Evolutionary conservation across 2,329 filamentous ascomycete species (phyloP).

Genomic region (Fusarium mundagurra): DNA sequence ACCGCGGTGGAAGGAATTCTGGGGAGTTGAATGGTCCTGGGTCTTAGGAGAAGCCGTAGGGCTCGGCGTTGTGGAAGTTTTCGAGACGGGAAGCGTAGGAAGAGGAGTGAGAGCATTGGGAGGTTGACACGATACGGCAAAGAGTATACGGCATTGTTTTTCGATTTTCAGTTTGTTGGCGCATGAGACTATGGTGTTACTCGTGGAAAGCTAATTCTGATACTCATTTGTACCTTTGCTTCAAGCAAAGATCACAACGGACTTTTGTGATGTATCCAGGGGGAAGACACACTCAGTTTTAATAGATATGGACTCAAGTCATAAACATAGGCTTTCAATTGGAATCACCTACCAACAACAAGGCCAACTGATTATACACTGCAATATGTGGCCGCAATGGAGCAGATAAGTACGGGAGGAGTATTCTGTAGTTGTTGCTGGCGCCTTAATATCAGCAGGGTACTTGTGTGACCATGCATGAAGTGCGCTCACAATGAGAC

Average conservation of each 20-base stretch:
- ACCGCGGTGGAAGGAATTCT: slow-evolving; percentile 71
- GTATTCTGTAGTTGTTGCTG: not conserved
- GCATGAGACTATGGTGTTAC: not conserved
- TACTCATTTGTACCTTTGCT: not conserved
- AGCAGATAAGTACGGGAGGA: not conserved
- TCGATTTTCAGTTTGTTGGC: not conserved
- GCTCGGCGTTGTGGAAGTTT: slow-evolving; percentile 75
- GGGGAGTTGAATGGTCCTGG: slow-evolving; percentile 77
- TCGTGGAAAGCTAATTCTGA: not conserved
- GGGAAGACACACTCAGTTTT: not conserved
- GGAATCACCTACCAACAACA: not conserved
- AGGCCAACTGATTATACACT: not conserved
- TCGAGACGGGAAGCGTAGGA: slow-evolving; percentile 79
- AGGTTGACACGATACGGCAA: slow-evolving; percentile 14
- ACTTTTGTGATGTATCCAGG: not conserved
- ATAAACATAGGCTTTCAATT: not conserved
- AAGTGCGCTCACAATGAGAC: not conserved
- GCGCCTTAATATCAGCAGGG: not conserved
- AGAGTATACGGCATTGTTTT: not conserved
- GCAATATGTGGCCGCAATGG: not conserved
- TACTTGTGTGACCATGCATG: not conserved
- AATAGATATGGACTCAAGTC: not conserved
- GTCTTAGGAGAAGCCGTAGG: slow-evolving; percentile 76
- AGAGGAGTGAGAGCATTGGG: slow-evolving; percentile 65
- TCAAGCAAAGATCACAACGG: not conserved